Evolutionary conservation across 2,329 filamentous ascomycete genomes (phyloP), one percentile per base, ranked within the genome.

Genomic region (Magnaporthiopsis incrustans): DNA sequence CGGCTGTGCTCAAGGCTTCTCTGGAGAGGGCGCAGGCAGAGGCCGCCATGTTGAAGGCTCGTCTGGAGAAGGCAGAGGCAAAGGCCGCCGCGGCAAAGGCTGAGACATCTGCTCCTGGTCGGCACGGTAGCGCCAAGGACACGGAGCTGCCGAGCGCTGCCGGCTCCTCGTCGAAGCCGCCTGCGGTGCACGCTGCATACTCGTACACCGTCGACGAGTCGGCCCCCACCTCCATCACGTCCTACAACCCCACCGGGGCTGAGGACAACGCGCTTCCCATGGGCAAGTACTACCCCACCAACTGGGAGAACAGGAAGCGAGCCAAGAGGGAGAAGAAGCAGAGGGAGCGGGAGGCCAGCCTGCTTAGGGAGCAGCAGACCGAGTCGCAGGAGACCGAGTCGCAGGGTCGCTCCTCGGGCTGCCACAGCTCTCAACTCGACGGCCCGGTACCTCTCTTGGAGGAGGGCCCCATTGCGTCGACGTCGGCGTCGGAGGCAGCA

Each of bases 261-360:
- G 77, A 81, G 61, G 78, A 79, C 53, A 77, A 73, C 50, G 73
- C 77, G 4, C 73, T 85, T 38, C 82, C 84, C 0, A 77, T 85
- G 73, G 85, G 85, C 30, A 87, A 87, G 73, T 88, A 87, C 69
- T 86, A 87, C 65, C 85, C 85, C 0, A 81, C 83, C 32, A 87
- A 87, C 72, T 87, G 85, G 68, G 82, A 85, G 67, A 76, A 75
- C 33, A 71, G 76, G 61, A 75, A 73, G 61, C 59, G 66, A 53
- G 69, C 74, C 11, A 69, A 71, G 57, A 44, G 44, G 30, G 60
- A 59, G 64, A 67, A 65, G 64, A 4, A 30, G 30, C 30, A 30
- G 7, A 63, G 64, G 57, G 68, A 71, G 59, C 64, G 66, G 56
- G 57, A 50, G 38, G 38, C 38, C 15, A 50, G 38, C 6, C 38